Conservation (phyloP, 148 eudicot genomes). For the Rhododendron simsii region DNA sequence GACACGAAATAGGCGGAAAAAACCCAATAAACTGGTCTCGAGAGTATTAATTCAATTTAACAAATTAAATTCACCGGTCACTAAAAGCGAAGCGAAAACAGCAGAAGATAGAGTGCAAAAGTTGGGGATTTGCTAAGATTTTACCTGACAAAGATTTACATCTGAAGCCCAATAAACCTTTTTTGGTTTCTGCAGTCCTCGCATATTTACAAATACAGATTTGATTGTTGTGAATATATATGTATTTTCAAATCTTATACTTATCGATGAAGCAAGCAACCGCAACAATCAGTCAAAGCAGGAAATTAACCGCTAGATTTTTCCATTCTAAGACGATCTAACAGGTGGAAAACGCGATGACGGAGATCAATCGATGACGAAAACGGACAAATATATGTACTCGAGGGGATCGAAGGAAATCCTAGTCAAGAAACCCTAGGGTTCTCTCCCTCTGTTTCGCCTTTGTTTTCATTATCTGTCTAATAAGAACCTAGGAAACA, state of each 20-base stretch:
- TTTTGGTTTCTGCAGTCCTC: constrained; percentile 66
- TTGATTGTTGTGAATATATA: constrained; percentile 1
- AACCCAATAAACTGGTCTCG: neutral
- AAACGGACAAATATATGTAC: neutral
- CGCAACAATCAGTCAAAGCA: neutral
- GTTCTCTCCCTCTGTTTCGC: constrained; percentile 25
- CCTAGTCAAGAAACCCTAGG: constrained; percentile 18
- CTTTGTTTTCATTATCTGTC: neutral
- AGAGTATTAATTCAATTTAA: neutral
- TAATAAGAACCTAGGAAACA: neutral
- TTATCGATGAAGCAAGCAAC: neutral
- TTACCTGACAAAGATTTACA: constrained; percentile 77
- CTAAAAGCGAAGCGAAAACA: neutral
- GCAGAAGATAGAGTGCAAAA: neutral
- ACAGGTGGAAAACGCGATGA: neutral
- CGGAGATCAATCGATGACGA: neutral
- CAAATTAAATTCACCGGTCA: neutral
- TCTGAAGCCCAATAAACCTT: constrained; percentile 72
- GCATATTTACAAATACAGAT: constrained; percentile 40
- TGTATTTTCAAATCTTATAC: neutral
- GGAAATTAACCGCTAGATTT: neutral
- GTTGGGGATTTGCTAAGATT: constrained; percentile 7
- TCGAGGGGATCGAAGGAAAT: constrained; percentile 3
- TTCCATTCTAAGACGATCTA: neutral
- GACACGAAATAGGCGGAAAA: neutral